Percentiles rank a stretch among this genome's conserved stretches.
phyloP scores from a whole-genome alignment of 192 early-diverging fungal species.

The Backusella parvicylindrica region DNA sequence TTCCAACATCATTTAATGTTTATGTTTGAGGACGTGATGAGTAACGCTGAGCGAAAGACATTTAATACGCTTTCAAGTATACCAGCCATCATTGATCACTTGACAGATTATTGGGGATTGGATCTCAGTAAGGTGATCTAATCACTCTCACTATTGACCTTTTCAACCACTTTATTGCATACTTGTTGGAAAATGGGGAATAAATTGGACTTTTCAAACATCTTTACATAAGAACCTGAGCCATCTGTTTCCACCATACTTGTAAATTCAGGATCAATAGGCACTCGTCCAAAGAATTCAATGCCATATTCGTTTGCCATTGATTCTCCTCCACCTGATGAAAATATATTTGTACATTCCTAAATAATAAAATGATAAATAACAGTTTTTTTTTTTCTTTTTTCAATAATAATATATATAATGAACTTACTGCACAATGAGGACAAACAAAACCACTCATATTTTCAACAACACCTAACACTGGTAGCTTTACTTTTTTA shows the following conservation, averaged over 20 bases:
- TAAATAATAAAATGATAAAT: conserved; percentile 46
- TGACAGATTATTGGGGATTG: conserved; percentile 51
- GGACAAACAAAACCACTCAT: conserved; percentile 97
- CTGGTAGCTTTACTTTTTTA: conserved; percentile 74
- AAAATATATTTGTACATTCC: conserved; percentile 89
- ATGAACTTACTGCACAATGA: conserved; percentile 59
- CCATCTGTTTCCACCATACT: conserved; percentile 56
- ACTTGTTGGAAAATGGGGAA: conserved; percentile 53
- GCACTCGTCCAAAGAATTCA: conserved; percentile 86
- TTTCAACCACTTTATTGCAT: conserved; percentile 34
- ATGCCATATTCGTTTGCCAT: conserved; percentile 85
- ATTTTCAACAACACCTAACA: conserved; percentile 93
- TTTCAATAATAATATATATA: neutral
- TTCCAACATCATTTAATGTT: conserved; percentile 96
- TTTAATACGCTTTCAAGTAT: conserved; percentile 82
- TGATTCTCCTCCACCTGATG: conserved; percentile 88
- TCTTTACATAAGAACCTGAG: conserved; percentile 37
- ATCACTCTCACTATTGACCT: neutral
- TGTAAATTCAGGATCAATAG: conserved; percentile 84
- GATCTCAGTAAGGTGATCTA: conserved; percentile 10
- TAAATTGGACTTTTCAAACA: conserved; percentile 48
- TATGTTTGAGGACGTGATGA: conserved; percentile 88
- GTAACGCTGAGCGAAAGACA: conserved; percentile 74
- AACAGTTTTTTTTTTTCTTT: neutral
- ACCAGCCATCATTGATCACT: conserved; percentile 77